Evolutionary conservation across 2,329 filamentous ascomycete genomes (phyloP).

Genomic region (Colletotrichum tamarilloi): DNA sequence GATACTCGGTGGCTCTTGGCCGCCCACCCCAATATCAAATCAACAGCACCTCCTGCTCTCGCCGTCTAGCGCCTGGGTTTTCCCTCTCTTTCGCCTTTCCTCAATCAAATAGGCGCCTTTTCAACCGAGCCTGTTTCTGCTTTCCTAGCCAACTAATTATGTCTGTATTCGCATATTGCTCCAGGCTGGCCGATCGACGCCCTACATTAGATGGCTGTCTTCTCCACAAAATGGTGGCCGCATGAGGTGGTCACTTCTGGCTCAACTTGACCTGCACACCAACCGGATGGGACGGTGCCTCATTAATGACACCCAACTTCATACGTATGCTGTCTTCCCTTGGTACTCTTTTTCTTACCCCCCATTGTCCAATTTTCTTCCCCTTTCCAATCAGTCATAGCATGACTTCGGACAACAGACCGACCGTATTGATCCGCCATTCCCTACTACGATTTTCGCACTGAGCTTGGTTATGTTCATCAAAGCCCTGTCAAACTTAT

Average conservation of each 20-base stretch:
- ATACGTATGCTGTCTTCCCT: background rate
- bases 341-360: background rate
- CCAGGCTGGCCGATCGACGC: too few relatives aligned
- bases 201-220: background rate
- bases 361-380: background rate
- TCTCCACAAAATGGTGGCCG: background rate
- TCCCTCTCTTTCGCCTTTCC: background rate
- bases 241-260: background rate
- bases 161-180: background rate
- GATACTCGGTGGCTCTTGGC: conserved; percentile 21
- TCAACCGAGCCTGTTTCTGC: background rate
- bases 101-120: background rate
- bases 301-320: background rate
- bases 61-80: background rate
- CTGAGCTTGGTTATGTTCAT: background rate
- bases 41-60: conserved; percentile 18
- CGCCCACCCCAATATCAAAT: conserved; percentile 35
- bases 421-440: background rate
- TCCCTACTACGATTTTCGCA: conserved; percentile 2
- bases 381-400: background rate
- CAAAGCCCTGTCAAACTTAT: conserved; percentile 15
- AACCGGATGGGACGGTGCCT: background rate
- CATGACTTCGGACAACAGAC: background rate
- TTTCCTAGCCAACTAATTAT: background rate
- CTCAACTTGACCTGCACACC: background rate